A percentile compares a stretch with the other conserved stretches of the same genome.
Conservation (phyloP, 2,329 filamentous ascomycete species). For the Meredithiella fracta region DNA sequence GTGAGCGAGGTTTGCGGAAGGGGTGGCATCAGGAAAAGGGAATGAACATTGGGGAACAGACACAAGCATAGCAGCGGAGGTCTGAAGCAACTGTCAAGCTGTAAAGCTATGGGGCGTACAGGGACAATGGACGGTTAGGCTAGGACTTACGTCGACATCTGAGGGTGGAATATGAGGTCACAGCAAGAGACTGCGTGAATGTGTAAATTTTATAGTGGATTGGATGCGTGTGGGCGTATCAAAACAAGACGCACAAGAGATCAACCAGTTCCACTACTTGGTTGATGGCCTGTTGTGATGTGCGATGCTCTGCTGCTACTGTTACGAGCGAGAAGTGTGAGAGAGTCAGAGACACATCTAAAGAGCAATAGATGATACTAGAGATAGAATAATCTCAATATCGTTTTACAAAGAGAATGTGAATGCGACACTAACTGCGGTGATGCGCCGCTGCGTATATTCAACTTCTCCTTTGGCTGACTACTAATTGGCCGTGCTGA, state of each 20-base stretch:
- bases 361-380: not conserved
- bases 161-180: not conserved
- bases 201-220: not conserved
- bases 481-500: too few species aligned
- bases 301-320: too few species aligned
- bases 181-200: not conserved
- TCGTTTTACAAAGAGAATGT: not conserved
- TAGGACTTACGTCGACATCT: constrained; percentile 6
- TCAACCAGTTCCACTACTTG: not conserved
- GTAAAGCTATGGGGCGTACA: not conserved
- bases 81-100: too few species aligned
- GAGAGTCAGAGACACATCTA: not conserved
- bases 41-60: too few species aligned
- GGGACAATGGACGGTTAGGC: not conserved
- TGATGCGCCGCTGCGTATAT: not conserved
- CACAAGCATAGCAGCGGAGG: too few species aligned
- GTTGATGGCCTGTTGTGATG: not conserved
- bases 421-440: not conserved
- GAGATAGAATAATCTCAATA: not conserved
- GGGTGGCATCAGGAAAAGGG: too few species aligned
- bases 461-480: too few species aligned
- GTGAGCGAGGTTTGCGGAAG: too few species aligned
- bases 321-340: not conserved
- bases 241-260: too few species aligned
- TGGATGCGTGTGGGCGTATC: not conserved